A percentile compares a stretch with the other conserved stretches of the same genome.
These are phyloP conservation scores for Przewalskia tangutica DNA, from an alignment of 257 asterid species.

Conservation along the genomic window DNA sequence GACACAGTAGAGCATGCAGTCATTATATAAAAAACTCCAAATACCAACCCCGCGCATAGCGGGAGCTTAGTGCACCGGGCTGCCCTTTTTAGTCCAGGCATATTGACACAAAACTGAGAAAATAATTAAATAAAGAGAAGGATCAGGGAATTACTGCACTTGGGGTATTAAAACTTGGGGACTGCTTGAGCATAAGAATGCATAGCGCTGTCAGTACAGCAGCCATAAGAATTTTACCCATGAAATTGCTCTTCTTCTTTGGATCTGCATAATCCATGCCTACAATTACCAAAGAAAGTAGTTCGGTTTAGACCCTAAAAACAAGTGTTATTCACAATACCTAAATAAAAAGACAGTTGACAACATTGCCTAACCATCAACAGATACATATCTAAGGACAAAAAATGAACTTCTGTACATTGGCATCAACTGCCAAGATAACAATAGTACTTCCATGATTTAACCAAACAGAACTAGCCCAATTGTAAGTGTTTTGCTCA, in stretches of 20 bases:
- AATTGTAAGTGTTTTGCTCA: background rate
- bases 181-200: conserved; percentile 34
- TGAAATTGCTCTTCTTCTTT: conserved; percentile 39
- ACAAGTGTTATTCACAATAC: background rate
- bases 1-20: background rate
- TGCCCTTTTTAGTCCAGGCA: background rate
- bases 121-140: background rate
- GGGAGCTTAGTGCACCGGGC: too few relatives aligned
- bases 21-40: background rate
- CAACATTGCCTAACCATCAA: background rate
- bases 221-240: conserved; percentile 35
- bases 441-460: background rate
- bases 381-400: background rate
- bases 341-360: background rate
- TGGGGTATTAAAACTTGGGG: conserved; percentile 32
- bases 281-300: conserved; percentile 15
- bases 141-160: conserved; percentile 17
- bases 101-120: background rate
- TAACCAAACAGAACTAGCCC: background rate
- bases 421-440: background rate
- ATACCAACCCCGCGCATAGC: background rate
- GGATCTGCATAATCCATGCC: conserved; percentile 90
- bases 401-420: background rate
- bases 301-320: background rate
- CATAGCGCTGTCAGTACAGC: conserved; percentile 33